These are phyloP conservation scores for Harringtonia lauricola DNA, from an alignment of 2,329 filamentous ascomycete genomes.

Conservation along the genomic window DNA sequence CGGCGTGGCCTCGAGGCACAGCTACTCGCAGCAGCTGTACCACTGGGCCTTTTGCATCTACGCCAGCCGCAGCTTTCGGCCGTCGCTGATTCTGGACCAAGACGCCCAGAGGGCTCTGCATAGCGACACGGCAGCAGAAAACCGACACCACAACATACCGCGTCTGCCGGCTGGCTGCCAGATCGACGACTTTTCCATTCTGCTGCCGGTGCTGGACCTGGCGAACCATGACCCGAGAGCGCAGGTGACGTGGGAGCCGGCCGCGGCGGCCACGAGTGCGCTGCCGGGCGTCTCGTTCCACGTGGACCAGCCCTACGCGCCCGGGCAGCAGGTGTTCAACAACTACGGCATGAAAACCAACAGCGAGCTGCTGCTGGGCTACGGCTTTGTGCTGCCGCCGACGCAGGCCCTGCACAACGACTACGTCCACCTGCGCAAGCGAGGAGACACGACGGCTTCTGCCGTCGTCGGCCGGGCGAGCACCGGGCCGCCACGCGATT, in stretches of 20 bases:
- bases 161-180: constrained; percentile 23
- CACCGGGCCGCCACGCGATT: constrained; percentile 21
- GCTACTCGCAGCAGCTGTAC: constrained; percentile 41
- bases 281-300: constrained; percentile 25
- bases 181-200: constrained; percentile 52
- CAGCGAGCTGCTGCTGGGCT: constrained; percentile 54
- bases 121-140: background rate
- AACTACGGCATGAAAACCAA: constrained; percentile 69
- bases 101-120: constrained; percentile 8
- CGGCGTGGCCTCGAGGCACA: constrained; percentile 16
- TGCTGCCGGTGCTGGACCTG: constrained; percentile 61
- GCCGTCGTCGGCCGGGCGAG: background rate
- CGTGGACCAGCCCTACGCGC: constrained; percentile 28
- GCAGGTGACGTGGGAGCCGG: constrained; percentile 46
- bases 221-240: constrained; percentile 58
- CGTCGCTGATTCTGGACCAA: constrained; percentile 41
- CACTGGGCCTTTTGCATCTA: constrained; percentile 56
- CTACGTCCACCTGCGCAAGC: constrained; percentile 45
- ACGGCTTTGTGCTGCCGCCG: constrained; percentile 47
- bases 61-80: constrained; percentile 53
- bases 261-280: constrained; percentile 13
- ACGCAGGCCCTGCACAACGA: constrained; percentile 43
- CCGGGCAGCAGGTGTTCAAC: constrained; percentile 51
- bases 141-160: constrained; percentile 14
- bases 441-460: constrained; percentile 6